Evolutionary conservation across 352 stramenopile genomes (phyloP), one percentile per base, ranked within the genome.

Genomic region (Pythium phragmitis): DNA sequence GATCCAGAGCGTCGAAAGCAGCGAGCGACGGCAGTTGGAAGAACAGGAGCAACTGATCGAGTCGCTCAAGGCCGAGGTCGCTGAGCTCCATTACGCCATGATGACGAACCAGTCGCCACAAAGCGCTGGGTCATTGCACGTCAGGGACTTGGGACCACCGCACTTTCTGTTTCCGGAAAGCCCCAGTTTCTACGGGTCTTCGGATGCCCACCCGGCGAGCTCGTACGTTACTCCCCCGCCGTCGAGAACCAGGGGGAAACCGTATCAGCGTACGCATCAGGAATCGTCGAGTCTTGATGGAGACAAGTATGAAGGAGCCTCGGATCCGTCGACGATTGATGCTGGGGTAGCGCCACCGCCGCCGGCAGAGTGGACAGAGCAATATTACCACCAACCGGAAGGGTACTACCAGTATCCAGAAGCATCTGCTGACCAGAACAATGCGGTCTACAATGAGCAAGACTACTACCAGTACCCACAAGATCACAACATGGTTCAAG

Each of bases 1-100:
- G 8, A 72, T 90, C 34, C 41, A 26, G 1, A 48, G 67, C 12
- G 50, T 69, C 2, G 59, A 71, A 52, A 60, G 60, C 42, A 63
- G 39, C 9, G 63, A 74, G 17, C 48, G 56, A 7, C 30, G 61
- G 30, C 21, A 60, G 48, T 21, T 74, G 17, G 62, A 70, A 43
- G 49, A 63, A 7, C 62, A 74, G 47, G 41, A 55, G 34, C 66
- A 57, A 5, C 57, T 71, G 51, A 70, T 77, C 26, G 48, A 88
- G 23, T 60, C 73, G 47, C 68, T 88, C 2, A 79, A 75, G 45
- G 69, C 61, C 17, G 70, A 74, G 19, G 57, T 74, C 2, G 34
- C 39, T 5, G 53, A 60, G 14, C 47, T 64, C 28, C 50, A 67
- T 8, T 17, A 60, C 2, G 43, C 52, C 3, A 57, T 53, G 46